Percentiles rank a stretch among this genome's conserved stretches.
Conservation (phyloP, 2,329 filamentous ascomycete genomes). For the Venturia oleaginea region DNA sequence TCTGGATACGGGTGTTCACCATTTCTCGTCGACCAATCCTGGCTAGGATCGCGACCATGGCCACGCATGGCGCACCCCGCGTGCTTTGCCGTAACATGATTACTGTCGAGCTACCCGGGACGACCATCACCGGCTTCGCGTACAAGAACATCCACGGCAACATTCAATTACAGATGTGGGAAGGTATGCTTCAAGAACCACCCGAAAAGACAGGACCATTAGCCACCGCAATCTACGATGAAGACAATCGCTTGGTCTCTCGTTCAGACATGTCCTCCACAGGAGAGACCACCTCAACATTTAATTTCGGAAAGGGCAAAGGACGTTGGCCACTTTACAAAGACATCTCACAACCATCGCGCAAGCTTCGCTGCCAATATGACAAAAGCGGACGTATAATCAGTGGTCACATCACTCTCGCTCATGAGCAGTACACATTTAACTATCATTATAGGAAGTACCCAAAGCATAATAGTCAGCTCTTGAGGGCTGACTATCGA, state of each 20-base stretch:
- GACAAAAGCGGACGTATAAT: slow-evolving; percentile 1
- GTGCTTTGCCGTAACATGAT: slow-evolving; percentile 1
- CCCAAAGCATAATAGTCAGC: neutral
- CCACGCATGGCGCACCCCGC: neutral
- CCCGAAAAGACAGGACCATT: neutral
- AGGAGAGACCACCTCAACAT: neutral
- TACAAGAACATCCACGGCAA: neutral
- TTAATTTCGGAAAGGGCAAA: neutral
- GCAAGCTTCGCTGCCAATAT: slow-evolving; percentile 8
- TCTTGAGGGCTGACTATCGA: slow-evolving; percentile 7
- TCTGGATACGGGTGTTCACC: slow-evolving; percentile 5
- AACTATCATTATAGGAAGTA: neutral
- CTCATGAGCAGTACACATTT: neutral
- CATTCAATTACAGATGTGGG: neutral
- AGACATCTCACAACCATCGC: neutral
- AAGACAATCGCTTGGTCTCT: neutral
- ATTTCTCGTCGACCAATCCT: neutral
- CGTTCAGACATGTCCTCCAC: neutral
- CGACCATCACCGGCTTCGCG: neutral
- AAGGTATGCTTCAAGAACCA: neutral
- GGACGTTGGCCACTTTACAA: neutral
- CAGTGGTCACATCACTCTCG: neutral
- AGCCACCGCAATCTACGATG: slow-evolving; percentile 4
- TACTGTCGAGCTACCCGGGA: neutral
- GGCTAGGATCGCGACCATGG: neutral